These are phyloP conservation scores for Berberis thunbergii DNA, from an alignment of 164 flowering plant genomes.

Conservation along the genomic window DNA sequence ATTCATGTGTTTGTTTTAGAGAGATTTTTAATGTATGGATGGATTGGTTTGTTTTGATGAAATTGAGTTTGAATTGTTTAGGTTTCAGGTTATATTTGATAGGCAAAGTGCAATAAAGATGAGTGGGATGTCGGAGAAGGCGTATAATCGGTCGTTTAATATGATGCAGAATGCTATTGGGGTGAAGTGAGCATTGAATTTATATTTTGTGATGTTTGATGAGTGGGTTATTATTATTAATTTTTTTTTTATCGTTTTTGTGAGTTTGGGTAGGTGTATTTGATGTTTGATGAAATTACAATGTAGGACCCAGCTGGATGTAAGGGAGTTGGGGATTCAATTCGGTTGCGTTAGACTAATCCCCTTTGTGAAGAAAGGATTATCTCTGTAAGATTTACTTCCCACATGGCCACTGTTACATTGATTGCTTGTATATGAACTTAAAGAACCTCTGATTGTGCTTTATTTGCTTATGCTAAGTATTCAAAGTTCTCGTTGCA, in stretches of 20 bases:
- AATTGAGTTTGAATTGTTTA: slow-evolving; percentile 13
- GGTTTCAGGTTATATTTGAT: slow-evolving; percentile 60
- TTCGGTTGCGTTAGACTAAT: slow-evolving; percentile 90
- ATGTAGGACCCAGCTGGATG: slow-evolving; percentile 65
- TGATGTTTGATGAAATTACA: background rate
- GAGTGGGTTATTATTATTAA: background rate
- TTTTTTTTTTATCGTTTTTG: slow-evolving; percentile 3
- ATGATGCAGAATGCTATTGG: slow-evolving; percentile 76
- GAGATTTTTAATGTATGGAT: background rate
- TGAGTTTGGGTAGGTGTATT: background rate
- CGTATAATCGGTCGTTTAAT: slow-evolving; percentile 76
- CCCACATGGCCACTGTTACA: background rate
- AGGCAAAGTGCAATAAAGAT: slow-evolving; percentile 52
- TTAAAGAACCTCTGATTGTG: too few relatives aligned
- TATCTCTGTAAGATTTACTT: slow-evolving; percentile 56
- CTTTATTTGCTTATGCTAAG: too few relatives aligned
- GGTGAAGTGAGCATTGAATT: slow-evolving; percentile 48
- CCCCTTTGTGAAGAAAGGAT: slow-evolving; percentile 61
- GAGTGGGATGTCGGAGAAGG: slow-evolving; percentile 97
- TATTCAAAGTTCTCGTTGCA: too few relatives aligned
- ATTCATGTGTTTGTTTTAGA: background rate
- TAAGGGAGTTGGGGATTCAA: slow-evolving; percentile 83
- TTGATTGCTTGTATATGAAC: too few relatives aligned
- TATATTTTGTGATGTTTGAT: background rate
- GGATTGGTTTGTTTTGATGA: slow-evolving; percentile 1